phyloP scores from a whole-genome alignment of 306 rosid genomes.

The Cicer judaicum region DNA sequence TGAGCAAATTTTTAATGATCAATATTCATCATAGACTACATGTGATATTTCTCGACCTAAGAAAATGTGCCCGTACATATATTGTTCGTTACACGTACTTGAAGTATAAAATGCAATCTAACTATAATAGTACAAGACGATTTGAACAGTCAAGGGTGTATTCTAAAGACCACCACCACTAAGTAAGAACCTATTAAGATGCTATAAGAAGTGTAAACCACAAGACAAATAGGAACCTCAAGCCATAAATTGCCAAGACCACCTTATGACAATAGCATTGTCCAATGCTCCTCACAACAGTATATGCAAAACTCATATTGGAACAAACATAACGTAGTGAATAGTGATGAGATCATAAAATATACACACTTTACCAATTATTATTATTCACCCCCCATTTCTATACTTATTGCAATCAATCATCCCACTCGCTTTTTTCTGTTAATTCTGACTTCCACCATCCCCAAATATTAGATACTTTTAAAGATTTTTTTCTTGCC shows the following conservation, averaged over 20 bases:
- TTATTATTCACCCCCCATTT: constrained; percentile 51
- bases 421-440: constrained; percentile 1
- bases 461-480: too few species aligned
- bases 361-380: constrained; percentile 37
- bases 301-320: constrained; percentile 54
- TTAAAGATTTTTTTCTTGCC: too few species aligned
- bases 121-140: neutral
- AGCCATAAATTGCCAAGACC: constrained; percentile 53
- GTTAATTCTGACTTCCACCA: too few species aligned
- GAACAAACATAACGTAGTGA: constrained; percentile 47
- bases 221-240: constrained; percentile 54
- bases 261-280: constrained; percentile 56
- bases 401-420: constrained; percentile 30
- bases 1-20: too few species aligned
- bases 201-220: constrained; percentile 46
- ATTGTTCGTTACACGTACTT: too few species aligned
- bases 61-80: too few species aligned
- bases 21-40: too few species aligned
- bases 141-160: constrained; percentile 35
- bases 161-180: constrained; percentile 36
- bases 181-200: constrained; percentile 34
- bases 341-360: constrained; percentile 43
- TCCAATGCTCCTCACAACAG: constrained; percentile 47
- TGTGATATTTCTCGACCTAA: too few species aligned
- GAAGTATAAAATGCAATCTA: too few species aligned